Evolutionary conservation across 176 grass and related monocot species (phyloP).

Genomic region (Zizania latifolia): DNA sequence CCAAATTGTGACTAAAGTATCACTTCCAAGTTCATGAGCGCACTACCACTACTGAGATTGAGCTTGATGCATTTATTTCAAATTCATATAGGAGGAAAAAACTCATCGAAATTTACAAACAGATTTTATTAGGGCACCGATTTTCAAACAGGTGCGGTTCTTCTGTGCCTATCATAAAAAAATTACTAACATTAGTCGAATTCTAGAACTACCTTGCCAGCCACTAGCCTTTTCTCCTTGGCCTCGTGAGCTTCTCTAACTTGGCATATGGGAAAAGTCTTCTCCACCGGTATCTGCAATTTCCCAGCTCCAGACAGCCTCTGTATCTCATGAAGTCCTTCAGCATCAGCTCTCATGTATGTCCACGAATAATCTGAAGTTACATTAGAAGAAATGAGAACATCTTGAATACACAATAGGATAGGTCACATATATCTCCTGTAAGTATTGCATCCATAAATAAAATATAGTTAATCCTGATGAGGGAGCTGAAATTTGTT

Average conservation of each 20-base stretch:
- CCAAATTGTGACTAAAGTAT: background rate
- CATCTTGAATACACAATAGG: slow-evolving; percentile 3
- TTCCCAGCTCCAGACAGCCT: slow-evolving; percentile 63
- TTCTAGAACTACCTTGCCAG: slow-evolving; percentile 89
- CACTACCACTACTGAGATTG: background rate
- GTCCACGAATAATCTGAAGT: slow-evolving; percentile 95
- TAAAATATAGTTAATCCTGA: too few species aligned
- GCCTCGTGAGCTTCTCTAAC: slow-evolving; percentile 80
- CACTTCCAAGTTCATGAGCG: too few species aligned
- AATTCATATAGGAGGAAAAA: background rate
- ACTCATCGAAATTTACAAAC: too few species aligned
- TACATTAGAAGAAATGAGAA: slow-evolving; percentile 9
- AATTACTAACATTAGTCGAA: slow-evolving; percentile 42
- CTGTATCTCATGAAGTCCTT: slow-evolving; percentile 80
- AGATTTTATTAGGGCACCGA: too few species aligned
- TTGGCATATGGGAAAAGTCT: slow-evolving; percentile 62
- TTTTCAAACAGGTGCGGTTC: slow-evolving; percentile 30
- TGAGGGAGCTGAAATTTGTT: too few species aligned
- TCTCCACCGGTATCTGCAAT: slow-evolving; percentile 84
- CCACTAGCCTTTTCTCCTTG: slow-evolving; percentile 72
- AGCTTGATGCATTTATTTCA: background rate
- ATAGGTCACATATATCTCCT: background rate
- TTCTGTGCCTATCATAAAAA: background rate
- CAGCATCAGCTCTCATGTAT: slow-evolving; percentile 91
- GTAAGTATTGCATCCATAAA: background rate